A percentile compares a stretch with the other conserved stretches of the same genome.
Conservation (phyloP, 202 grass and related monocot species). For the Cymbopogon flexuosus region DNA sequence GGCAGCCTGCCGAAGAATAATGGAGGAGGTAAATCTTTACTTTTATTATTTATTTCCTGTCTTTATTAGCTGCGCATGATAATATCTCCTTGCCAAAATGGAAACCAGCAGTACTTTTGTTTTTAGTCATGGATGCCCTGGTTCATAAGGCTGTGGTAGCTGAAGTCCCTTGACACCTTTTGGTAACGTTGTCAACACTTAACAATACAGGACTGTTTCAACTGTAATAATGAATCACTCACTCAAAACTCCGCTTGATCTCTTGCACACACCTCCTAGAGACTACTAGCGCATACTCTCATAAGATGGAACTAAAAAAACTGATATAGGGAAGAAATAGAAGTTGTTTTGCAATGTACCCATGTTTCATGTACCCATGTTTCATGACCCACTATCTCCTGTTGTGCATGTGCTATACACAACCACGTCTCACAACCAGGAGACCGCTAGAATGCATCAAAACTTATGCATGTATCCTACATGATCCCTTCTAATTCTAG, state of each 20-base stretch:
- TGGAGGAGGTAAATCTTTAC: slow-evolving; percentile 52
- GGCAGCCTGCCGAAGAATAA: slow-evolving; percentile 48
- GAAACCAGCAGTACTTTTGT: background rate
- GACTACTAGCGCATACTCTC: background rate
- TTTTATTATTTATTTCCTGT: background rate
- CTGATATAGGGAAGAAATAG: background rate
- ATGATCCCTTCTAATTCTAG: background rate
- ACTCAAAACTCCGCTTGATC: background rate
- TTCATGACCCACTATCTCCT: background rate
- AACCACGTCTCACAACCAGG: background rate
- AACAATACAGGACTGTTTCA: background rate
- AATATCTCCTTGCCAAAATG: slow-evolving; percentile 10
- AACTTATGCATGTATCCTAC: background rate
- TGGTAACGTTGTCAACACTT: background rate
- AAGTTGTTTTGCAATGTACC: background rate
- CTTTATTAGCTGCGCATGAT: slow-evolving; percentile 11
- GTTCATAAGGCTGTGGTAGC: background rate
- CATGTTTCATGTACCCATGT: no score
- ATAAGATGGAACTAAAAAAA: background rate
- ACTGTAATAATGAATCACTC: background rate
- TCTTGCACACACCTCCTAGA: background rate
- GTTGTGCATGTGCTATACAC: background rate
- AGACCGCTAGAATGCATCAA: background rate
- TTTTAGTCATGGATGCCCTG: background rate
- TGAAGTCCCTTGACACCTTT: background rate